Percentiles rank a stretch among this genome's conserved stretches.
phyloP scores from a whole-genome alignment of 352 stramenopile species.

The Phytopythium litorale region DNA sequence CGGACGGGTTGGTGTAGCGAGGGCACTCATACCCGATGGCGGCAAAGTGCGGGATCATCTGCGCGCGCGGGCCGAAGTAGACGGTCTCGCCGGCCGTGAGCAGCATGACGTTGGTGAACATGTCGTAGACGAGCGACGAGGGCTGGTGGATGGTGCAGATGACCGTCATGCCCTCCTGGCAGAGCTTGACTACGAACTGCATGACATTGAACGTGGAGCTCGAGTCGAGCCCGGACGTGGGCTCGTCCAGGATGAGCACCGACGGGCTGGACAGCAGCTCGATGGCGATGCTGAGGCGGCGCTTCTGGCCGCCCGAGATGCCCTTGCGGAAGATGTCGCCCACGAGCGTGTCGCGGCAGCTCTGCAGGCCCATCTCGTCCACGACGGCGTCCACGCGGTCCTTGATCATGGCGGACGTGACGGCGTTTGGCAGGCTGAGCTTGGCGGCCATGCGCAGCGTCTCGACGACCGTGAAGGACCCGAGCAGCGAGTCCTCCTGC shows the following conservation, averaged over 20 bases:
- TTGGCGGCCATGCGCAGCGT: conserved; percentile 59
- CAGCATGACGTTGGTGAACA: conserved; percentile 59
- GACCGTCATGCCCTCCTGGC: conserved; percentile 36
- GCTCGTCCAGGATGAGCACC: conserved; percentile 82
- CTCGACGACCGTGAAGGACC: conserved; percentile 65
- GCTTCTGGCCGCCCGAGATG: conserved; percentile 74
- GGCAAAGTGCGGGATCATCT: conserved; percentile 37
- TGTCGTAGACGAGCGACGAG: conserved; percentile 49
- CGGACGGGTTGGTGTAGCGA: conserved; percentile 47
- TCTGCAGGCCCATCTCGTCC: conserved; percentile 51
- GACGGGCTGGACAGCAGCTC: conserved; percentile 69
- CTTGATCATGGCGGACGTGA: conserved; percentile 23
- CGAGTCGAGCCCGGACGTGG: conserved; percentile 55
- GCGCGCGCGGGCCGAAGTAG: conserved; percentile 58
- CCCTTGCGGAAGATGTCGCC: conserved; percentile 76
- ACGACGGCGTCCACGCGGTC: conserved; percentile 40
- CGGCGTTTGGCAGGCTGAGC: conserved; percentile 40
- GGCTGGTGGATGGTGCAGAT: conserved; percentile 74
- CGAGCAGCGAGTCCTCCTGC: conserved; percentile 59
- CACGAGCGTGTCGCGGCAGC: conserved; percentile 51
- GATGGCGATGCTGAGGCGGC: conserved; percentile 71
- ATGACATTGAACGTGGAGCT: conserved; percentile 42
- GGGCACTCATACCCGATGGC: conserved; percentile 29
- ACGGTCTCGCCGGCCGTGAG: conserved; percentile 66
- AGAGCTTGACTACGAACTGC: conserved; percentile 35